Evolutionary conservation across 2,329 filamentous ascomycete species (phyloP).

Genomic region (Lojkania enalia): DNA sequence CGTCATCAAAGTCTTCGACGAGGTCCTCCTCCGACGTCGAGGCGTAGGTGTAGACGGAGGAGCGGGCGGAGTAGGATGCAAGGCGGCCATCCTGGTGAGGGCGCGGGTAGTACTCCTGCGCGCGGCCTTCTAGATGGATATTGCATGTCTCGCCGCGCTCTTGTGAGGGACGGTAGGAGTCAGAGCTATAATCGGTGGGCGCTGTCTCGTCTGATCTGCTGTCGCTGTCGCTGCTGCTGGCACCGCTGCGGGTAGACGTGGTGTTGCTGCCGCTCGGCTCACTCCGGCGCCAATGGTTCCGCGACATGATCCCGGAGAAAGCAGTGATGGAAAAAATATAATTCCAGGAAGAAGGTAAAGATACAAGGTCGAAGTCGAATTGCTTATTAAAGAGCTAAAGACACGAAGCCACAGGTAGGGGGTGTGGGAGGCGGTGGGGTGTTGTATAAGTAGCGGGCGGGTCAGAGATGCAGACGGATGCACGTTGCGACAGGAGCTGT

Average conservation of each 20-base stretch:
- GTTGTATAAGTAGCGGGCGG: slow-evolving; percentile 11
- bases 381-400: neutral
- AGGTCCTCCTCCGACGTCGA: slow-evolving; percentile 71
- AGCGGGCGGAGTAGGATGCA: slow-evolving; percentile 41
- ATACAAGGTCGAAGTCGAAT: neutral
- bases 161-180: slow-evolving; percentile 25
- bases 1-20: slow-evolving; percentile 44
- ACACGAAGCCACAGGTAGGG: neutral
- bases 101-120: slow-evolving; percentile 27
- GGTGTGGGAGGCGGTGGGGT: slow-evolving; percentile 1
- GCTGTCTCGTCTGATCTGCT: slow-evolving; percentile 39
- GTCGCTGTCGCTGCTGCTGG: slow-evolving; percentile 32
- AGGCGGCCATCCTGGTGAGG: slow-evolving; percentile 7
- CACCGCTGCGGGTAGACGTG: slow-evolving; percentile 20
- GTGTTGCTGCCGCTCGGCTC: slow-evolving; percentile 32
- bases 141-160: slow-evolving; percentile 37
- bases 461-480: slow-evolving; percentile 12
- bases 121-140: slow-evolving; percentile 31
- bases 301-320: slow-evolving; percentile 34
- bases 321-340: slow-evolving; percentile 22
- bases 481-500: slow-evolving; percentile 3
- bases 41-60: slow-evolving; percentile 77
- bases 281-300: slow-evolving; percentile 36
- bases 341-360: slow-evolving; percentile 7
- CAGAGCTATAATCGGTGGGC: slow-evolving; percentile 38